These are phyloP conservation scores for Boletus sp. DNA, from an alignment of 1,284 basidiomycete genomes.

Conservation along the genomic window DNA sequence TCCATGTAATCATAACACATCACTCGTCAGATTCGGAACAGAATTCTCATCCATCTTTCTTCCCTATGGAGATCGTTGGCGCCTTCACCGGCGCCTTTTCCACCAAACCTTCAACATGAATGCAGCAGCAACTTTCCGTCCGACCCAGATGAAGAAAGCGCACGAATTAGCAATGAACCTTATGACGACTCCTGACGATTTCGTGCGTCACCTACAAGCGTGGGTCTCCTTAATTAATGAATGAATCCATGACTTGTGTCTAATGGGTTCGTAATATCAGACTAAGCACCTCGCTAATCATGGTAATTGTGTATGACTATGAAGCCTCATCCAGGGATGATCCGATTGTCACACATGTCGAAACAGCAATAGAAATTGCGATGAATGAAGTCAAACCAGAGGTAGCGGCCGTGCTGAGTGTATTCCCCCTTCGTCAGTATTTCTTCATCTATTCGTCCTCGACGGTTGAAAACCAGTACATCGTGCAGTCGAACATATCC, in stretches of 20 bases:
- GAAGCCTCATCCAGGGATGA: background rate
- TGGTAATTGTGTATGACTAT: conserved; percentile 16
- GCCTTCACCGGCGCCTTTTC: background rate
- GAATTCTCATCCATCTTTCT: conserved; percentile 2
- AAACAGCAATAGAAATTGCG: conserved; percentile 9
- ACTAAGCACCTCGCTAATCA: conserved; percentile 12
- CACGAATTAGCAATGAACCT: conserved; percentile 11
- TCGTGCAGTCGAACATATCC: conserved; percentile 3
- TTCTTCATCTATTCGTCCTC: background rate
- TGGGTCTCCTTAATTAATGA: background rate
- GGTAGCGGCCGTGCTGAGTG: conserved; percentile 6
- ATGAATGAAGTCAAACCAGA: conserved; percentile 9
- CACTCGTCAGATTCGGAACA: conserved; percentile 1
- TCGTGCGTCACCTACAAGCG: conserved; percentile 8
- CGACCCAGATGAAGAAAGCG: conserved; percentile 8
- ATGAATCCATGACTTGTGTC: background rate
- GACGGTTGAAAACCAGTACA: background rate
- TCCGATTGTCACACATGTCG: conserved; percentile 5
- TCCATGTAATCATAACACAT: background rate
- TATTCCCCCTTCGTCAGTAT: conserved; percentile 1
- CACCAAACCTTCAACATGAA: conserved; percentile 8
- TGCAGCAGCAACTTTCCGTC: conserved; percentile 9
- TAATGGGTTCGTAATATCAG: background rate
- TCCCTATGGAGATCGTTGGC: conserved; percentile 8
- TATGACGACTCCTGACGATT: conserved; percentile 3